Evolutionary conservation across 208 protist species (phyloP), one percentile per base, ranked within the genome.

Genomic region (Leishmania mexicana): DNA sequence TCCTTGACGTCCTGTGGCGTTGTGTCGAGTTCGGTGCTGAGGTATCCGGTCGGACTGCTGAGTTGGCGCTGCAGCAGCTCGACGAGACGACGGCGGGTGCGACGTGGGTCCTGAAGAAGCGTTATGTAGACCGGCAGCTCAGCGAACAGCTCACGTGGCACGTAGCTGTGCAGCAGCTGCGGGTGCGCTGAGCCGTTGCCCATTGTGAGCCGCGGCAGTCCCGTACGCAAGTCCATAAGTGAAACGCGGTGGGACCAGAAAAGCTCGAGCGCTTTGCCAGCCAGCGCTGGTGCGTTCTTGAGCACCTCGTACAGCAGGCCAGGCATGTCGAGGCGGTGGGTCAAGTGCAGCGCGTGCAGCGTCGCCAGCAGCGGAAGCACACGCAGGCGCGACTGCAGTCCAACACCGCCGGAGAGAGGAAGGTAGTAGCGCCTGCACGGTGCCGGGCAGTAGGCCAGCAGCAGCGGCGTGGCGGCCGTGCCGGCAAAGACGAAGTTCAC

Each of bases 11-110:
- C 94, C 47, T 89, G 82, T 40, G 86, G 67, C 4, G 79, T 88
- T 15, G 92, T 95, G 85, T 97, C 94, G 21, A 97, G 83, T 78
- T 87, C 89, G 4, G 90, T 92, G 80, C 57, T 90, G 7, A 97
- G 89, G 85, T 90, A 95, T 4, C 94, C 92, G 2, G 87, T 95
- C 19, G 90, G 85, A 78, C 91, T 97, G 86, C 94, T 88, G 68
- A 97, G 86, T 85, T 97, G 94, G 21, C 90, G 87, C 67, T 97
- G 94, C 64, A 97, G 86, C 40, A 97, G 87, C 83, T 95, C 90
- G 21, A 97, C 91, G 40, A 97, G 85, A n/a, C 94, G 90, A 42
- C 85, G 78, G 60, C 94, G 94, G 5, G 86, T 86, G 47, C 87
- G 85, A 35, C 89, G 92, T 38, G 90, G 89, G 81, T 95, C 82